Conservation (phyloP, 345 rosid genomes). For the Populus ilicifolia region DNA sequence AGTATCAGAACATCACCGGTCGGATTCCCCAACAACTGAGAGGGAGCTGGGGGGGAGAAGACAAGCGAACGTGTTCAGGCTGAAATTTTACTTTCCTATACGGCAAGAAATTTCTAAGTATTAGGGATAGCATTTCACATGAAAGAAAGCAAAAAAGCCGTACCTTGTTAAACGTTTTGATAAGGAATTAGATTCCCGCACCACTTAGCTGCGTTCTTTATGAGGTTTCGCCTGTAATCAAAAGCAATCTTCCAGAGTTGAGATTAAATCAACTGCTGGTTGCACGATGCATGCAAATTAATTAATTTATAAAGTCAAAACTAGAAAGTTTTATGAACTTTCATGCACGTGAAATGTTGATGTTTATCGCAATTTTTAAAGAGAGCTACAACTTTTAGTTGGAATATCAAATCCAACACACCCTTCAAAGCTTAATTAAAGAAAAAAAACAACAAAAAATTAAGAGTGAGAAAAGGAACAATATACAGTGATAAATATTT, state of each 20-base stretch:
- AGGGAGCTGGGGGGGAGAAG: neutral
- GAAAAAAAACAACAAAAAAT: too few species aligned
- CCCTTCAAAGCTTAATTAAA: too few species aligned
- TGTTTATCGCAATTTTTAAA: too few species aligned
- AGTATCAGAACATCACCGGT: too few species aligned
- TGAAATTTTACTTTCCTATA: constrained; percentile 23
- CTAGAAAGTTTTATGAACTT: neutral
- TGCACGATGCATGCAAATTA: constrained; percentile 3
- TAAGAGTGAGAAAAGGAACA: too few species aligned
- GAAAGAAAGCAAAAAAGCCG: constrained; percentile 28
- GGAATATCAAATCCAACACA: too few species aligned
- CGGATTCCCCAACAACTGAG: too few species aligned
- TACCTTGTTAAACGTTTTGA: neutral
- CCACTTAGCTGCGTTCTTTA: constrained; percentile 12
- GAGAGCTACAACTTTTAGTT: too few species aligned
- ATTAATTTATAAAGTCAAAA: neutral
- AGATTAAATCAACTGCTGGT: neutral
- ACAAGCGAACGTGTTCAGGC: constrained; percentile 28
- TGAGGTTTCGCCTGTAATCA: neutral
- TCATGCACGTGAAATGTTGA: constrained; percentile 10
- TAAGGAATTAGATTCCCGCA: constrained; percentile 42
- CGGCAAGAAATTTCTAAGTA: constrained; percentile 15
- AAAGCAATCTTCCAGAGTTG: neutral
- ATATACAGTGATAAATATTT: too few species aligned
- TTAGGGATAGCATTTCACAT: constrained; percentile 24